phyloP scores from a whole-genome alignment of 2,329 filamentous ascomycete genomes.

The Rhytidhysteron rufulum region DNA sequence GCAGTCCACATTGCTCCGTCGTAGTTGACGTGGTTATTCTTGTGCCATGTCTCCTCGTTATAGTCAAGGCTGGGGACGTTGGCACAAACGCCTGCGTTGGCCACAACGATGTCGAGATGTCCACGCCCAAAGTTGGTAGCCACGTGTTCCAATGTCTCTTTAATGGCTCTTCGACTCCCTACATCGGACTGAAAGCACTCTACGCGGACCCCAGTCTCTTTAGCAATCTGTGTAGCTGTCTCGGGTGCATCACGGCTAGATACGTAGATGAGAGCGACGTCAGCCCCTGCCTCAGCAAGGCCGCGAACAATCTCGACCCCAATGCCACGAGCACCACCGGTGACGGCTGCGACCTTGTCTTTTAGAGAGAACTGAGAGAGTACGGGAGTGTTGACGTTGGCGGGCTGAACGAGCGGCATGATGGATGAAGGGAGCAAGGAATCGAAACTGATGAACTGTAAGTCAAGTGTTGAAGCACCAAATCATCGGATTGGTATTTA shows the following conservation, averaged over 20 bases:
- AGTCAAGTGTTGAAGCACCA: too few relatives aligned
- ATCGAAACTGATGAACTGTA: too few relatives aligned
- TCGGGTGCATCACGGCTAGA: slow-evolving; percentile 3
- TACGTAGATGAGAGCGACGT: slow-evolving; percentile 7
- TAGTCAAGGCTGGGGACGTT: slow-evolving; percentile 5
- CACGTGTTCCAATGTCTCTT: slow-evolving; percentile 1
- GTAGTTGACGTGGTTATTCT: slow-evolving; percentile 4
- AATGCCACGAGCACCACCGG: slow-evolving; percentile 9
- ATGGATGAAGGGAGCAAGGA: too few relatives aligned
- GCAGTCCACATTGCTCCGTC: slow-evolving; percentile 39
- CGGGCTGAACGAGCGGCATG: too few relatives aligned
- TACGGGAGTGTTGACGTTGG: too few relatives aligned
- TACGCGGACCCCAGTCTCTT: slow-evolving; percentile 1
- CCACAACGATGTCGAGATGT: slow-evolving; percentile 7
- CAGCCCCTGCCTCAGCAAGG: slow-evolving; percentile 9
- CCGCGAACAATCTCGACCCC: slow-evolving; percentile 6
- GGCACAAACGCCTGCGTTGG: slow-evolving; percentile 6
- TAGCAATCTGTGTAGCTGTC: slow-evolving; percentile 2
- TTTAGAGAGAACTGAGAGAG: slow-evolving; percentile 8
- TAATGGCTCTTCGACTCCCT: slow-evolving; percentile 1
- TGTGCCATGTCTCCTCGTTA: slow-evolving; percentile 2
- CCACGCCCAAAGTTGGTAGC: slow-evolving; percentile 7
- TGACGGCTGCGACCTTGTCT: slow-evolving; percentile 8
- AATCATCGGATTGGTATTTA: too few relatives aligned
- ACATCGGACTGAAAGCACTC: slow-evolving; percentile 4